Conservation (phyloP, 495 filamentous ascomycete genomes). For the Aspergillus sclerotiicarbonarius region DNA sequence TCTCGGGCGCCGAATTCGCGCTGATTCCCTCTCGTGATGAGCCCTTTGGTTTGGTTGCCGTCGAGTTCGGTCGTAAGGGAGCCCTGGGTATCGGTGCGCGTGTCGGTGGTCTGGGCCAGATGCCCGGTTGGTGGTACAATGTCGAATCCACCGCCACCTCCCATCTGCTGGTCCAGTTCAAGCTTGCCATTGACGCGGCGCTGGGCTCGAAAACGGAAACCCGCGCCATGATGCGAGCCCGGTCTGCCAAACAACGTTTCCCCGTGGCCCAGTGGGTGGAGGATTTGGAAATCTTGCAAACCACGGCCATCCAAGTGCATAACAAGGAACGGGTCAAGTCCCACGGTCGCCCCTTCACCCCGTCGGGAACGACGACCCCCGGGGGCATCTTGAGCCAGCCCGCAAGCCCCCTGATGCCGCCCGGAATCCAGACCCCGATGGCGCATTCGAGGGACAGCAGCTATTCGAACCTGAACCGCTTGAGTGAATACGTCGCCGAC, state of each 20-base stretch:
- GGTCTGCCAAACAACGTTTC: conserved; percentile 72
- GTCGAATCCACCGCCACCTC: conserved; percentile 66
- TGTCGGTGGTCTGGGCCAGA: conserved; percentile 66
- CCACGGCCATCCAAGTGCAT: conserved; percentile 49
- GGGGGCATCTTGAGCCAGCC: conserved; percentile 34
- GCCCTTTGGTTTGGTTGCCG: conserved; percentile 74
- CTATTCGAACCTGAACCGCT: conserved; percentile 53
- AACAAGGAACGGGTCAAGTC: conserved; percentile 36
- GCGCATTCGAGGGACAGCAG: conserved; percentile 40
- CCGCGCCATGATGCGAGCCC: conserved; percentile 67
- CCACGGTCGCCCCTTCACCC: conserved; percentile 26
- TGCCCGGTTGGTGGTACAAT: conserved; percentile 75
- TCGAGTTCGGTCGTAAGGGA: conserved; percentile 77
- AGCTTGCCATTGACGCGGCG: conserved; percentile 62
- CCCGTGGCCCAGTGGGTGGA: conserved; percentile 71
- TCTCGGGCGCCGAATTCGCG: conserved; percentile 75
- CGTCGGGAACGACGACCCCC: conserved; percentile 33
- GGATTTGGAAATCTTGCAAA: conserved; percentile 59
- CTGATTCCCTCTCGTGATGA: conserved; percentile 77
- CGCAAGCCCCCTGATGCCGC: conserved; percentile 38
- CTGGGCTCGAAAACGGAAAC: conserved; percentile 56
- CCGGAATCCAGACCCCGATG: conserved; percentile 31
- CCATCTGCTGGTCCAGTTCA: conserved; percentile 71
- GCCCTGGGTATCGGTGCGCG: conserved; percentile 70
- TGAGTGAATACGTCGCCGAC: conserved; percentile 42